phyloP scores from a whole-genome alignment of 805 yeast genomes.

The Jamesozyma rosinii region DNA sequence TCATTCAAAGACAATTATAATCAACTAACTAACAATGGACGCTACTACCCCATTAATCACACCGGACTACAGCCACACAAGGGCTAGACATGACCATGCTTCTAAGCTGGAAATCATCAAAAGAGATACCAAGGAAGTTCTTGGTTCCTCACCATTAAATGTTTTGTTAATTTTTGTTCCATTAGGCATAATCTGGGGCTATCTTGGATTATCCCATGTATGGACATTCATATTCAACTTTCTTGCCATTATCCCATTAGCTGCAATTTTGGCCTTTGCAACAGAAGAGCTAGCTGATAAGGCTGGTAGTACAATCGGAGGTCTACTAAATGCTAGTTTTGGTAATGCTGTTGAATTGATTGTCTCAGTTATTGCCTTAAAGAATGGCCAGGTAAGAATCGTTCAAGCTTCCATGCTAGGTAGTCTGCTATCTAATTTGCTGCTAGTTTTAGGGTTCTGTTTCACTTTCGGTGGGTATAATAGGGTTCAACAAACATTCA shows the following conservation, averaged over 20 bases:
- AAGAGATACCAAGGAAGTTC: slow-evolving; percentile 22
- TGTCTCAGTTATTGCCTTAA: slow-evolving; percentile 83
- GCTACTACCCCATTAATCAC: slow-evolving; percentile 16
- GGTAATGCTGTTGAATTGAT: slow-evolving; percentile 97
- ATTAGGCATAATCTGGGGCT: slow-evolving; percentile 70
- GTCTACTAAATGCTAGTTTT: slow-evolving; percentile 89
- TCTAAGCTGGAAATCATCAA: slow-evolving; percentile 15
- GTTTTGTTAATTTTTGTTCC: slow-evolving; percentile 78
- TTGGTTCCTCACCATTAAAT: slow-evolving; percentile 63
- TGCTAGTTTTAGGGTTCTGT: slow-evolving; percentile 91
- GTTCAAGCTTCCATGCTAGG: slow-evolving; percentile 98
- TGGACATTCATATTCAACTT: slow-evolving; percentile 66
- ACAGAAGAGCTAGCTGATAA: slow-evolving; percentile 86
- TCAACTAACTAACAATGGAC: slow-evolving; percentile 1
- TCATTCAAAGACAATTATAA: too few species aligned
- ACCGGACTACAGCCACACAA: slow-evolving; percentile 3
- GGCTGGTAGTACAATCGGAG: slow-evolving; percentile 89
- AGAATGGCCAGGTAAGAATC: slow-evolving; percentile 77
- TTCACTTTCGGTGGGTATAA: slow-evolving; percentile 88
- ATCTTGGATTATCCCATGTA: slow-evolving; percentile 43
- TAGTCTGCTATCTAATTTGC: slow-evolving; percentile 76
- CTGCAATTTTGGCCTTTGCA: slow-evolving; percentile 81
- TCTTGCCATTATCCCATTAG: slow-evolving; percentile 84
- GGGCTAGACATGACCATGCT: not conserved
- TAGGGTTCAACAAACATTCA: slow-evolving; percentile 76